A percentile compares a stretch with the other conserved stretches of the same genome.
Conservation (phyloP, 2,329 filamentous ascomycete species). For the Exophiala sp. region DNA sequence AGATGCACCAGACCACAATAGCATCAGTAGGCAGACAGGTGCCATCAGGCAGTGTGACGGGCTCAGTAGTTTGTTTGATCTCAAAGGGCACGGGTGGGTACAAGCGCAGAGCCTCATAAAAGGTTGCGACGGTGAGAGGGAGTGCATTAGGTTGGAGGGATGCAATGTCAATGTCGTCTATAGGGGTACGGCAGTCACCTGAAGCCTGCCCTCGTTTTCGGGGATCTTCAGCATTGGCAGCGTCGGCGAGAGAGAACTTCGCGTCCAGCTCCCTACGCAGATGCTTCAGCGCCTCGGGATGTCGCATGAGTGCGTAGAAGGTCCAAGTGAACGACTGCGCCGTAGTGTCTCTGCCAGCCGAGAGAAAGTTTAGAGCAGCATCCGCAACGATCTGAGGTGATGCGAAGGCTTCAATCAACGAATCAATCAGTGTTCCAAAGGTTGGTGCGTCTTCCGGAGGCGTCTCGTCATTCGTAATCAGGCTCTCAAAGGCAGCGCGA, state of each 20-base stretch:
- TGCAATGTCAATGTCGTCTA: conserved; percentile 30
- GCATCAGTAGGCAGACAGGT: conserved; percentile 47
- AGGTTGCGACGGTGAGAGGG: conserved; percentile 56
- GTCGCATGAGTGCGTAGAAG: conserved; percentile 54
- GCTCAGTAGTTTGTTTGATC: conserved; percentile 53
- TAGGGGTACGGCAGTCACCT: not conserved
- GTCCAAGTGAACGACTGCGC: conserved; percentile 61
- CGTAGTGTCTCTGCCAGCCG: conserved; percentile 59
- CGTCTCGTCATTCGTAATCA: conserved; percentile 22
- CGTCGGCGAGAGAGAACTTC: conserved; percentile 10
- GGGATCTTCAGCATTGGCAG: not conserved
- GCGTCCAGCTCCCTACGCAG: conserved; percentile 22
- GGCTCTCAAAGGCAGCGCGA: conserved; percentile 20
- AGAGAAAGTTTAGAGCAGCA: conserved; percentile 61
- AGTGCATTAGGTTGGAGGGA: conserved; percentile 39
- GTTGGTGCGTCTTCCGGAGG: not conserved
- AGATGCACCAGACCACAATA: conserved; percentile 58
- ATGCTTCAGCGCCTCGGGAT: conserved; percentile 35
- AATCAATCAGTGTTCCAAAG: conserved; percentile 55
- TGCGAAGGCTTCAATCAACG: conserved; percentile 53
- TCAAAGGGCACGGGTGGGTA: conserved; percentile 62
- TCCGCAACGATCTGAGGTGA: conserved; percentile 53
- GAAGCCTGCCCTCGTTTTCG: not conserved
- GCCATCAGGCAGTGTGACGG: conserved; percentile 43
- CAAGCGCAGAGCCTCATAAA: conserved; percentile 55